Percentiles rank a stretch among this genome's conserved stretches.
phyloP scores from a whole-genome alignment of 768 basidiomycete species.

The Tulasnella calospora region DNA sequence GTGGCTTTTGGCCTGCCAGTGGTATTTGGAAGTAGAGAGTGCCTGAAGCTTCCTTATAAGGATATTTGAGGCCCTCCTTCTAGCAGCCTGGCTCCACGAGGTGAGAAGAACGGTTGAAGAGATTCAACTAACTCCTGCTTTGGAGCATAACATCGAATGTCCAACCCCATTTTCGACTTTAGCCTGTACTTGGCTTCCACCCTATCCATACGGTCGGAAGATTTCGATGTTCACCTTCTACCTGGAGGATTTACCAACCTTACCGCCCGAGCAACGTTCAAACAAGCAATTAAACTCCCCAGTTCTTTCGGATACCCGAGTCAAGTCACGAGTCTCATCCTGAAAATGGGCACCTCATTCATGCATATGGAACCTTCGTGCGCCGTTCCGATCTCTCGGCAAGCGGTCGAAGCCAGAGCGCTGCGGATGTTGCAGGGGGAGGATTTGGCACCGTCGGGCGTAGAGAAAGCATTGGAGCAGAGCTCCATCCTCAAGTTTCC shows the following conservation, averaged over 20 bases:
- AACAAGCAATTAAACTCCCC: not conserved
- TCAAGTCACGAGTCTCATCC: not conserved
- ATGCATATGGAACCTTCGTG: not conserved
- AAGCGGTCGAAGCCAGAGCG: slow-evolving; percentile 6
- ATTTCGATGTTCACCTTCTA: not conserved
- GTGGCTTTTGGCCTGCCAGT: too few species aligned
- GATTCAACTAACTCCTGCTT: not conserved
- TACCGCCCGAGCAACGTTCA: not conserved
- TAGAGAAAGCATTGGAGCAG: not conserved
- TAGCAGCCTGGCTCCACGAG: not conserved
- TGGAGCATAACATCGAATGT: not conserved
- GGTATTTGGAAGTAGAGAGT: too few species aligned
- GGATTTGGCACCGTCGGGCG: not conserved
- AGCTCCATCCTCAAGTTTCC: not conserved
- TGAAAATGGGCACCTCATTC: not conserved
- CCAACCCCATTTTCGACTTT: not conserved
- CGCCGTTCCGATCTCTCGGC: not conserved
- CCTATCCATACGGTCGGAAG: not conserved
- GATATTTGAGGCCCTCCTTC: not conserved
- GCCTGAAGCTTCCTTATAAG: not conserved
- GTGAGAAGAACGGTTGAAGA: not conserved
- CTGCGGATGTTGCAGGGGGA: not conserved
- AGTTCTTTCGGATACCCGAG: not conserved
- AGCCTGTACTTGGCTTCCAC: not conserved
- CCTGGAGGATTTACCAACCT: slow-evolving; percentile 9